Conservation (phyloP, 2,329 filamentous ascomycete genomes). For the Sporothrix globosa region DNA sequence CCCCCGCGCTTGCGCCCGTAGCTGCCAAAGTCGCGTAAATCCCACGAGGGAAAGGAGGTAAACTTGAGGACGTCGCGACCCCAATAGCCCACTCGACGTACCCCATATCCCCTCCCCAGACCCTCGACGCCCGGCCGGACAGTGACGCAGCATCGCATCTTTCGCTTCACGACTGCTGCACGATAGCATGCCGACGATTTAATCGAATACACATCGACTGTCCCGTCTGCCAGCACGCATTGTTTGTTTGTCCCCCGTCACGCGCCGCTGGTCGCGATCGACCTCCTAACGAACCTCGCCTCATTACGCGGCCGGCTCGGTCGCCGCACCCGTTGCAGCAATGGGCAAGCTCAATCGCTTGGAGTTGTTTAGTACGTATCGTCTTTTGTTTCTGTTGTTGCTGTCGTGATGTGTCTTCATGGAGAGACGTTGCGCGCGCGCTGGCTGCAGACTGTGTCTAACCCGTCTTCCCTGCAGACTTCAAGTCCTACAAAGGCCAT, state of each 20-base stretch:
- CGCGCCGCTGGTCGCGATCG: conserved; percentile 26
- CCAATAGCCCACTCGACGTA: background rate
- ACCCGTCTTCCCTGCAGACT: conserved; percentile 61
- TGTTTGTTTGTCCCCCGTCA: background rate
- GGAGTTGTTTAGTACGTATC: conserved; percentile 81
- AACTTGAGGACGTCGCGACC: conserved; percentile 2
- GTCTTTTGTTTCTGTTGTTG: background rate
- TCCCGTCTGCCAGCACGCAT: background rate
- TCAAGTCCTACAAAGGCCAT: conserved; percentile 99
- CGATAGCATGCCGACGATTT: conserved; percentile 15
- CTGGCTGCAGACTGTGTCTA: background rate
- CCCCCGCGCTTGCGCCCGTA: conserved; percentile 29
- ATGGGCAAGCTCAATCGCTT: conserved; percentile 98
- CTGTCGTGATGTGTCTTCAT: background rate
- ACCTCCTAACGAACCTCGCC: conserved; percentile 16
- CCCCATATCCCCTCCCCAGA: background rate
- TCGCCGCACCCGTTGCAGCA: conserved; percentile 30
- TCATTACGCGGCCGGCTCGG: conserved; percentile 25
- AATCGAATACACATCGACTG: conserved; percentile 15
- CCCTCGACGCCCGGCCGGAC: conserved; percentile 20
- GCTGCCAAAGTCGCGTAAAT: conserved; percentile 33
- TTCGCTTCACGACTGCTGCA: background rate
- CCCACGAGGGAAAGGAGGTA: conserved; percentile 26
- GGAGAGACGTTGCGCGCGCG: background rate
- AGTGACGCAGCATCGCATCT: conserved; percentile 5